Conservation (phyloP, 73 alveolate genomes). For the Paramecium bursaria region DNA sequence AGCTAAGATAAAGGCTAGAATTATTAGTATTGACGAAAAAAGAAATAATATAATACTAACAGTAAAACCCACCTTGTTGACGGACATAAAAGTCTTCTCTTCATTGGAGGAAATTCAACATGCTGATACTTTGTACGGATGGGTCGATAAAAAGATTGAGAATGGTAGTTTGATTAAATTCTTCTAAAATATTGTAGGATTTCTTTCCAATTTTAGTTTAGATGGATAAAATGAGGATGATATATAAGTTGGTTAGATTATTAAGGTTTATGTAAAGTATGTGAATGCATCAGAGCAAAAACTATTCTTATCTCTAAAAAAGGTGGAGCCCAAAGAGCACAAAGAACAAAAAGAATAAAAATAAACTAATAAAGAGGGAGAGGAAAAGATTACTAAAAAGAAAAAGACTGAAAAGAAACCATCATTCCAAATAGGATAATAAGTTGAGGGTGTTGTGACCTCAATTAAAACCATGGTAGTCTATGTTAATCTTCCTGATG, state of each 20-base stretch:
- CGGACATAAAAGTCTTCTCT: slow-evolving; percentile 26
- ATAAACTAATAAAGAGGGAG: not conserved
- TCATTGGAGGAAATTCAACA: not conserved
- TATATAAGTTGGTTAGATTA: slow-evolving; percentile 16
- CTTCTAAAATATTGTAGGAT: slow-evolving; percentile 54
- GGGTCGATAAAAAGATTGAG: not conserved
- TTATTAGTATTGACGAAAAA: slow-evolving; percentile 17
- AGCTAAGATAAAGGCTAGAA: slow-evolving; percentile 19
- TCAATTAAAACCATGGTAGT: slow-evolving; percentile 36
- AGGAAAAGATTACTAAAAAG: not conserved
- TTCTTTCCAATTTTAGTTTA: slow-evolving; percentile 18
- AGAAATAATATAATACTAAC: slow-evolving; percentile 18
- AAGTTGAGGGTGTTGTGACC: slow-evolving; percentile 20
- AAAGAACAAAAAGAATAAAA: too few species aligned
- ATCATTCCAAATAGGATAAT: slow-evolving; percentile 13
- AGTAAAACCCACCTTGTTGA: slow-evolving; percentile 22
- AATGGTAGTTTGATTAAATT: slow-evolving; percentile 34
- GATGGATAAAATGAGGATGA: slow-evolving; percentile 43
- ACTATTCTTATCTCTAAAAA: slow-evolving; percentile 22
- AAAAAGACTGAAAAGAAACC: not conserved
- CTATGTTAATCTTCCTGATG: slow-evolving; percentile 29
- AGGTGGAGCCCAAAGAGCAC: slow-evolving; percentile 44
- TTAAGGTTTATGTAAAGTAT: slow-evolving; percentile 28
- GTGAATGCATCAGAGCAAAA: slow-evolving; percentile 5
- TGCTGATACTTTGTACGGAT: slow-evolving; percentile 47